These are phyloP conservation scores for Globisporangium nagaii DNA, from an alignment of 352 stramenopile genomes.

Conservation along the genomic window DNA sequence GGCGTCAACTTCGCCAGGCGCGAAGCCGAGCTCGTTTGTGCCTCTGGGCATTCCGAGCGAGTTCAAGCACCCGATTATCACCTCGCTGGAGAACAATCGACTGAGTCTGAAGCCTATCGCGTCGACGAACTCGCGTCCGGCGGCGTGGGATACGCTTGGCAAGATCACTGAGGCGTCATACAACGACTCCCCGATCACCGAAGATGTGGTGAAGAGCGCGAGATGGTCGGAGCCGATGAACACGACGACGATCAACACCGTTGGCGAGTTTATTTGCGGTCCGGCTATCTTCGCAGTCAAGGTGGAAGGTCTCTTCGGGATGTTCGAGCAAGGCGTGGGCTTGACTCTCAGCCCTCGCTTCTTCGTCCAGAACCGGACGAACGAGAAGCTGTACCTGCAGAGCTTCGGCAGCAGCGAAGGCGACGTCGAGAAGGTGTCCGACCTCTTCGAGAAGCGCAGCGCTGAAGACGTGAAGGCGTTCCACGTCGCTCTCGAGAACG, in stretches of 20 bases:
- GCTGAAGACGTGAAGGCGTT: slow-evolving; percentile 50
- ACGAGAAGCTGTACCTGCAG: slow-evolving; percentile 74
- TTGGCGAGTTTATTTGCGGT: slow-evolving; percentile 68
- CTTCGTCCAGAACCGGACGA: slow-evolving; percentile 79
- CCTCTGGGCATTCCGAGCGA: slow-evolving; percentile 32
- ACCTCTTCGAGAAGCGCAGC: slow-evolving; percentile 70
- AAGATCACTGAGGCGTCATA: slow-evolving; percentile 50
- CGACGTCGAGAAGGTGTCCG: slow-evolving; percentile 55
- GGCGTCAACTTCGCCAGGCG: slow-evolving; percentile 47
- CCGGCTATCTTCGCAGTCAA: slow-evolving; percentile 75
- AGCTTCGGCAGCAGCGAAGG: slow-evolving; percentile 61
- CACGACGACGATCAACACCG: slow-evolving; percentile 81
- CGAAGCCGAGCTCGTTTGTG: slow-evolving; percentile 39
- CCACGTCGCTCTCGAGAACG: slow-evolving; percentile 40
- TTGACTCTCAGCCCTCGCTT: slow-evolving; percentile 77
- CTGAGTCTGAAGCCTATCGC: slow-evolving; percentile 62
- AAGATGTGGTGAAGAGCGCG: slow-evolving; percentile 58
- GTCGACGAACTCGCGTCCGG: slow-evolving; percentile 38
- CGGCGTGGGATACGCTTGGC: slow-evolving; percentile 51
- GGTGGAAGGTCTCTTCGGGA: slow-evolving; percentile 75
- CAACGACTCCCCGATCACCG: slow-evolving; percentile 35
- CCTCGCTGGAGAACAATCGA: slow-evolving; percentile 49
- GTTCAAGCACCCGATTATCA: slow-evolving; percentile 66
- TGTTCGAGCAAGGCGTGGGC: slow-evolving; percentile 72
- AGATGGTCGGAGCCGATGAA: slow-evolving; percentile 83